Conservation (phyloP, 2,329 filamentous ascomycete genomes). For the Tolypocladium tundrense region DNA sequence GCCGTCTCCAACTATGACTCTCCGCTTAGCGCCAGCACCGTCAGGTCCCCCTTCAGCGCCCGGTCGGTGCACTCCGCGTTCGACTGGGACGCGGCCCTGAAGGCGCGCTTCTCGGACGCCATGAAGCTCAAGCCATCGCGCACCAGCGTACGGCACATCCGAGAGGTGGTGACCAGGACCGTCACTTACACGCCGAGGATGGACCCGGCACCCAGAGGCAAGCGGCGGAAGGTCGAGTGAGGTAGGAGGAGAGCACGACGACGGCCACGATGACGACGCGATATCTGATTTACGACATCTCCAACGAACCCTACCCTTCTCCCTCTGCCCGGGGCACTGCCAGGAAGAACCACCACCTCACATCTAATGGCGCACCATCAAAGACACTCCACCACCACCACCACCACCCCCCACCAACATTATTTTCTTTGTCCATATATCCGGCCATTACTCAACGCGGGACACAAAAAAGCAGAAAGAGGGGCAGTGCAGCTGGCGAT, state of each 20-base stretch:
- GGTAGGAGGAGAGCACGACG: not conserved
- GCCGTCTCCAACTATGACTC: conserved; percentile 58
- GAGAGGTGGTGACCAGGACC: conserved; percentile 88
- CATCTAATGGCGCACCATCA: not conserved
- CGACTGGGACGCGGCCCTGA: conserved; percentile 67
- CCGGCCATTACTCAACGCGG: not conserved
- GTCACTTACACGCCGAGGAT: conserved; percentile 84
- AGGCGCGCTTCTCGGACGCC: conserved; percentile 52
- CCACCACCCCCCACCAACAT: not conserved
- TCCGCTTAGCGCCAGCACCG: conserved; percentile 50
- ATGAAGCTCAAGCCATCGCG: conserved; percentile 46
- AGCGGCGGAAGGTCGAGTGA: conserved; percentile 64
- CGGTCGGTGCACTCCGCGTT: conserved; percentile 57
- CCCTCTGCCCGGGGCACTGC: not conserved
- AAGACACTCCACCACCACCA: not conserved
- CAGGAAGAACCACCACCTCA: not conserved
- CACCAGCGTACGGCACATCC: conserved; percentile 59
- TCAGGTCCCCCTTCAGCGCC: conserved; percentile 66
- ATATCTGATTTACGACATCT: not conserved
- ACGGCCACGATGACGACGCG: not conserved
- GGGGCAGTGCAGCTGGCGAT: not conserved
- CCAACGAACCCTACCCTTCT: not conserved
- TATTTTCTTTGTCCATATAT: not conserved
- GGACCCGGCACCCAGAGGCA: conserved; percentile 83
- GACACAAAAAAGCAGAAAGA: not conserved